A percentile compares a stretch with the other conserved stretches of the same genome.
Evolutionary conservation across 2,329 filamentous ascomycete genomes (phyloP).

Genomic region (Trichophyton rubrum): DNA sequence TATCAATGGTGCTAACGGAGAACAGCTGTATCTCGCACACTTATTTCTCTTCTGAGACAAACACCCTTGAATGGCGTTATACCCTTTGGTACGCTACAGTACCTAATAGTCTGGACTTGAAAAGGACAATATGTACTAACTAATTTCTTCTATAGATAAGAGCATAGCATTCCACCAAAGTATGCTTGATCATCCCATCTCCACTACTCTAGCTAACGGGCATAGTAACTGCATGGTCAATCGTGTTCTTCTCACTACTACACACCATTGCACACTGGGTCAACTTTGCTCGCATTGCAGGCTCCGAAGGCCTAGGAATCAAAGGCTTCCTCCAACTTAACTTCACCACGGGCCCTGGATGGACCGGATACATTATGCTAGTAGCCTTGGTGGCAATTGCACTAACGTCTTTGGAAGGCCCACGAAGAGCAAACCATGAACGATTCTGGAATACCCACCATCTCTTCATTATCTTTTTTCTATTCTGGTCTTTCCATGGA

Average conservation of each 20-base stretch:
- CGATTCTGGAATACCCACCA: slow-evolving; percentile 88
- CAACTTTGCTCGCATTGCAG: slow-evolving; percentile 67
- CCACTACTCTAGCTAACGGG: slow-evolving; percentile 6
- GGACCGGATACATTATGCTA: slow-evolving; percentile 79
- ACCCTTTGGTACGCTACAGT: slow-evolving; percentile 43
- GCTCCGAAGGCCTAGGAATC: slow-evolving; percentile 63
- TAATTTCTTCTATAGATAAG: slow-evolving; percentile 44
- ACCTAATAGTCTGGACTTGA: neutral
- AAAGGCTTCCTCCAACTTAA: slow-evolving; percentile 67
- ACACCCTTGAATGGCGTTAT: slow-evolving; percentile 77
- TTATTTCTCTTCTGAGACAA: slow-evolving; percentile 68
- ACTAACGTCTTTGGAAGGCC: slow-evolving; percentile 63
- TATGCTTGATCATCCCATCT: slow-evolving; percentile 8
- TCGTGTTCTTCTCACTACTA: slow-evolving; percentile 78
- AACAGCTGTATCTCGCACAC: slow-evolving; percentile 60
- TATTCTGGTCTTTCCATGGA: slow-evolving; percentile 84
- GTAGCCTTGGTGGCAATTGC: slow-evolving; percentile 67
- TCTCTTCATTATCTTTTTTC: slow-evolving; percentile 76
- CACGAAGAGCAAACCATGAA: slow-evolving; percentile 68
- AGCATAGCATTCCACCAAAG: slow-evolving; percentile 79
- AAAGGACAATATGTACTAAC: neutral
- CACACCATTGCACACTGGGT: slow-evolving; percentile 81
- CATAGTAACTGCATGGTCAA: slow-evolving; percentile 63
- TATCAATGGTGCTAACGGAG: slow-evolving; percentile 4
- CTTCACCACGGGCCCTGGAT: slow-evolving; percentile 66